phyloP scores from a whole-genome alignment of 495 filamentous ascomycete species.

The Paragyromitra xinjiangensis region DNA sequence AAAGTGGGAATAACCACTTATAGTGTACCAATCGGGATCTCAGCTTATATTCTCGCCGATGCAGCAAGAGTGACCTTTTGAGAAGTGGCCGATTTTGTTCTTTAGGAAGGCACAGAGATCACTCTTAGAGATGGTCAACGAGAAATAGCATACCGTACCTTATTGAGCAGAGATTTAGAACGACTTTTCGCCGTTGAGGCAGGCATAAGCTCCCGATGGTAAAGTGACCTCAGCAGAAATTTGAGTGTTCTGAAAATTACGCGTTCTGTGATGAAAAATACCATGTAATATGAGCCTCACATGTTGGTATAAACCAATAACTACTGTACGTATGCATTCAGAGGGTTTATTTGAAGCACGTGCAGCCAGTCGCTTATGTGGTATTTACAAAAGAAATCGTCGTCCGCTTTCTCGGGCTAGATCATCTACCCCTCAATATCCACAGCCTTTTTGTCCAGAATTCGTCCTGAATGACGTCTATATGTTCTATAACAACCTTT shows the following conservation, averaged over 20 bases:
- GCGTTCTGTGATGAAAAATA: not conserved
- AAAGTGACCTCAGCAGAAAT: not conserved
- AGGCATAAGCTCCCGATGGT: too few relatives aligned
- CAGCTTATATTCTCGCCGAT: too few relatives aligned
- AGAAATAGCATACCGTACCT: too few relatives aligned
- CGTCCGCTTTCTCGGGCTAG: not conserved
- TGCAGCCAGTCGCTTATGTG: not conserved
- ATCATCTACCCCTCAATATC: constrained; percentile 65
- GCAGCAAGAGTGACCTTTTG: too few relatives aligned
- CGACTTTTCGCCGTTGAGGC: too few relatives aligned
- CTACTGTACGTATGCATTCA: not conserved
- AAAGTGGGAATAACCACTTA: too few relatives aligned
- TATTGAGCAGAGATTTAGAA: too few relatives aligned
- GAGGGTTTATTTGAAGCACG: not conserved
- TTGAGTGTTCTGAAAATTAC: not conserved
- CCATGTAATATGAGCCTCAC: not conserved
- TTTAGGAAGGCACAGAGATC: too few relatives aligned
- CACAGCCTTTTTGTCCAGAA: constrained; percentile 91
- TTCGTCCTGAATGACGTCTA: constrained; percentile 91
- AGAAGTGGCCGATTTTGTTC: too few relatives aligned
- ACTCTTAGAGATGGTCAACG: too few relatives aligned
- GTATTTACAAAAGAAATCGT: not conserved
- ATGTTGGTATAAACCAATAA: not conserved
- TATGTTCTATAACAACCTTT: constrained; percentile 78
- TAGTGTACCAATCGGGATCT: too few relatives aligned